These are phyloP conservation scores for Betula pendula DNA, from an alignment of 306 rosid genomes.

Conservation along the genomic window DNA sequence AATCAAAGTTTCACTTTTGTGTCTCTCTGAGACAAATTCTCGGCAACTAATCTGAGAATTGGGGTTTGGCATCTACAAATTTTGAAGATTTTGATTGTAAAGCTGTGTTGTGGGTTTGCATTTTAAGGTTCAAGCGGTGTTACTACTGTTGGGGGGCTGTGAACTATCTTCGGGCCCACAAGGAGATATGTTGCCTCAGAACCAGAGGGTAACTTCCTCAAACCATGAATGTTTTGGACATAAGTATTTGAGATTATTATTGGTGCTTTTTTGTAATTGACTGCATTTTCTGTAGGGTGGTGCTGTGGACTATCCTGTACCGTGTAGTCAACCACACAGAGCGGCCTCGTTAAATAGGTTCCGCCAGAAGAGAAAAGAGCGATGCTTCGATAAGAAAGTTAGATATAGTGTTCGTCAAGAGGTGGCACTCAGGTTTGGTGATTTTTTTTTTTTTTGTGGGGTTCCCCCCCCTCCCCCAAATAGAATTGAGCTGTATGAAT, in stretches of 20 bases:
- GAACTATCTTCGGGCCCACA: slow-evolving; percentile 61
- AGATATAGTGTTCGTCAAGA: slow-evolving; percentile 96
- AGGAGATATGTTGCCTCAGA: slow-evolving; percentile 44
- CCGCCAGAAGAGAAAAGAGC: slow-evolving; percentile 90
- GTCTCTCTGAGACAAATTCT: neutral
- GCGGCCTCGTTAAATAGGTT: slow-evolving; percentile 81
- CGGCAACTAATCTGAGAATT: slow-evolving; percentile 4
- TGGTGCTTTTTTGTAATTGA: slow-evolving; percentile 10
- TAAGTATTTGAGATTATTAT: neutral
- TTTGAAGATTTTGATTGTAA: neutral
- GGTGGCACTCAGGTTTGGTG: slow-evolving; percentile 86
- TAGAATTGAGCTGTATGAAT: slow-evolving; percentile 8
- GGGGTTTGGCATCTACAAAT: neutral
- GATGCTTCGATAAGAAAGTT: slow-evolving; percentile 92
- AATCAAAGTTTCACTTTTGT: neutral
- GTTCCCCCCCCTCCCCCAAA: too few species aligned
- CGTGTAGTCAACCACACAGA: slow-evolving; percentile 78
- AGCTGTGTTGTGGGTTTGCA: slow-evolving; percentile 11
- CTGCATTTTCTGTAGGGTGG: slow-evolving; percentile 44
- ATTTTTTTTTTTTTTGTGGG: neutral
- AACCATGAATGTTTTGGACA: slow-evolving; percentile 6
- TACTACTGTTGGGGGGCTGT: slow-evolving; percentile 78
- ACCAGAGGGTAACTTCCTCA: slow-evolving; percentile 63
- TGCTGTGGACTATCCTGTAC: slow-evolving; percentile 50
- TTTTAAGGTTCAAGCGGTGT: slow-evolving; percentile 81